Conservation (phyloP, 2,329 filamentous ascomycete genomes). For the Lojkania enalia region DNA sequence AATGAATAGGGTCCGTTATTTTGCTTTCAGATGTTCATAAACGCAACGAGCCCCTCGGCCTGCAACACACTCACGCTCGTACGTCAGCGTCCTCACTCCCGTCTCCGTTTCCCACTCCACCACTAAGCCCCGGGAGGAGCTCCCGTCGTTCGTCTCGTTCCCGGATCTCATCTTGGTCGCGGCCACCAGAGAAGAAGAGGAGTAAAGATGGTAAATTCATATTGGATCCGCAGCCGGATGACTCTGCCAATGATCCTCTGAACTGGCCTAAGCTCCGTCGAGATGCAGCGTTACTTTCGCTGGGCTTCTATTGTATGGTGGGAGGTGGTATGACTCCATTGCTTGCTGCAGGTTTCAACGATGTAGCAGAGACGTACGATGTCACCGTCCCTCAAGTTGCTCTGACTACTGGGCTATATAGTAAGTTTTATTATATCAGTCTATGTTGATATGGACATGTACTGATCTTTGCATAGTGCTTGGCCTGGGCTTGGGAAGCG, state of each 20-base stretch:
- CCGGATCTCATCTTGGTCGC: too few relatives aligned
- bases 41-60: constrained; percentile 64
- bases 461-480: too few relatives aligned
- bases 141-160: constrained; percentile 15
- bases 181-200: constrained; percentile 63
- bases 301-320: constrained; percentile 91
- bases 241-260: constrained; percentile 85
- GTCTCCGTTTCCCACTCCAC: constrained; percentile 20
- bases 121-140: constrained; percentile 8
- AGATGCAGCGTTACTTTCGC: constrained; percentile 75
- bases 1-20: constrained; percentile 58
- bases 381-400: constrained; percentile 74
- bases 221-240: constrained; percentile 87
- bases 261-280: constrained; percentile 87
- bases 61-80: constrained; percentile 65
- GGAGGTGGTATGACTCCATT: constrained; percentile 92
- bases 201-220: constrained; percentile 83
- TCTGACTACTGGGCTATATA: constrained; percentile 87
- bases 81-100: constrained; percentile 57
- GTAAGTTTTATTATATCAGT: too few relatives aligned
- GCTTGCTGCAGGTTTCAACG: constrained; percentile 83
- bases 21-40: constrained; percentile 59
- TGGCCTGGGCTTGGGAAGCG: constrained; percentile 82
- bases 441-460: too few relatives aligned
- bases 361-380: constrained; percentile 69